Conservation (phyloP, 345 rosid species). For the Aurinia saxatilis region DNA sequence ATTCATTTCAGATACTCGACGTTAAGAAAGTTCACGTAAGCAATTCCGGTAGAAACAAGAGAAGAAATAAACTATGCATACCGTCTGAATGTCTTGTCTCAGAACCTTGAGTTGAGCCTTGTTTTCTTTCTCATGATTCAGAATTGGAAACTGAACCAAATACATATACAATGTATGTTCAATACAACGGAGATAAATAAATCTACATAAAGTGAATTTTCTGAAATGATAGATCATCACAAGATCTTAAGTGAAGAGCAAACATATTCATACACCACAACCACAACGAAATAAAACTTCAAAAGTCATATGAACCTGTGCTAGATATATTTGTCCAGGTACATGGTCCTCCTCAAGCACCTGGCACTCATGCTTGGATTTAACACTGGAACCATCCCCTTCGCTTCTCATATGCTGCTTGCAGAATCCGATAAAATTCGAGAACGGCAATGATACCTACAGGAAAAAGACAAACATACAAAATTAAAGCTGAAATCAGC, state of each 20-base stretch:
- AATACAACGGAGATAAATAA: background rate
- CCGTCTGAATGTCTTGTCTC: conserved; percentile 52
- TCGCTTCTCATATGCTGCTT: conserved; percentile 42
- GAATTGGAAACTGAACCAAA: conserved; percentile 49
- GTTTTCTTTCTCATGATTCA: conserved; percentile 57
- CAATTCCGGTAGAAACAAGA: conserved; percentile 12
- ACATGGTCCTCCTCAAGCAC: conserved; percentile 30
- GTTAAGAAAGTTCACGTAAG: background rate
- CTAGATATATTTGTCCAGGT: conserved; percentile 63
- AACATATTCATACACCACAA: conserved; percentile 7
- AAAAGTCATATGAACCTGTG: conserved; percentile 52
- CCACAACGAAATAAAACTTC: background rate
- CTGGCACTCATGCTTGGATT: conserved; percentile 19
- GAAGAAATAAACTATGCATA: conserved; percentile 21
- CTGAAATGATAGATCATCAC: background rate
- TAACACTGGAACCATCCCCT: conserved; percentile 13
- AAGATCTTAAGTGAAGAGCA: background rate
- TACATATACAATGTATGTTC: background rate
- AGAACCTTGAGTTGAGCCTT: conserved; percentile 62
- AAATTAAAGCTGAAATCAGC: background rate
- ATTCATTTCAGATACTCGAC: conserved; percentile 20
- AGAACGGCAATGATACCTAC: conserved; percentile 75
- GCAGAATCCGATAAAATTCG: conserved; percentile 56
- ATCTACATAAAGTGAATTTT: background rate
- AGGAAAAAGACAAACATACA: background rate